Percentiles rank a stretch among this genome's conserved stretches.
Evolutionary conservation across 306 rosid species (phyloP).

Genomic region (Sphenostylis stenocarpa): DNA sequence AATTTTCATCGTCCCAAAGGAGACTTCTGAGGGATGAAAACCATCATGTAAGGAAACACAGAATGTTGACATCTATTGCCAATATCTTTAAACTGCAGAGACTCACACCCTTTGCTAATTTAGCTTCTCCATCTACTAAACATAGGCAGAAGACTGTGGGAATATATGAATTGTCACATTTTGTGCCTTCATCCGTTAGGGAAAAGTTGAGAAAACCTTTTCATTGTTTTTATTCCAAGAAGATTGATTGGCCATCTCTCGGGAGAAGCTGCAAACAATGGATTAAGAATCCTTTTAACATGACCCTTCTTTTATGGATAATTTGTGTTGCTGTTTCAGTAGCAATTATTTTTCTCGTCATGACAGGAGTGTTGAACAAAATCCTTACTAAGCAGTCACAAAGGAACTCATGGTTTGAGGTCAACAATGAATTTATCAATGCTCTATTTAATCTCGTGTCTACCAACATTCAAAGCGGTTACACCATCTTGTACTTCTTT

Average conservation of each 20-base stretch:
- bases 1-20: slow-evolving; percentile 39
- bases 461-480: slow-evolving; percentile 61
- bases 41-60: slow-evolving; percentile 9
- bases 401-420: slow-evolving; percentile 59
- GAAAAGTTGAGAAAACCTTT: slow-evolving; percentile 17
- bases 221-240: slow-evolving; percentile 18
- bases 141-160: not conserved
- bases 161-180: slow-evolving; percentile 20
- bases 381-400: slow-evolving; percentile 44
- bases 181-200: slow-evolving; percentile 27
- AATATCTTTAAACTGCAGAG: not conserved
- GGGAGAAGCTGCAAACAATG: slow-evolving; percentile 40
- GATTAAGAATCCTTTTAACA: slow-evolving; percentile 55
- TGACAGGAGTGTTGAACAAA: slow-evolving; percentile 59
- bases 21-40: slow-evolving; percentile 28
- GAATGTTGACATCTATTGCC: not conserved
- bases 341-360: slow-evolving; percentile 61
- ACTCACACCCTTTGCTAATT: not conserved
- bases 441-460: slow-evolving; percentile 73
- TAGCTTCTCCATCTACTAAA: not conserved
- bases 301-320: slow-evolving; percentile 58
- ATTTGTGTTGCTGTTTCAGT: slow-evolving; percentile 50
- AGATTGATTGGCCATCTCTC: slow-evolving; percentile 40
- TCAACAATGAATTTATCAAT: slow-evolving; percentile 63
- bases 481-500: slow-evolving; percentile 52